Evolutionary conservation across 768 basidiomycete species (phyloP).

Genomic region (Pleurotus cornucopiae): DNA sequence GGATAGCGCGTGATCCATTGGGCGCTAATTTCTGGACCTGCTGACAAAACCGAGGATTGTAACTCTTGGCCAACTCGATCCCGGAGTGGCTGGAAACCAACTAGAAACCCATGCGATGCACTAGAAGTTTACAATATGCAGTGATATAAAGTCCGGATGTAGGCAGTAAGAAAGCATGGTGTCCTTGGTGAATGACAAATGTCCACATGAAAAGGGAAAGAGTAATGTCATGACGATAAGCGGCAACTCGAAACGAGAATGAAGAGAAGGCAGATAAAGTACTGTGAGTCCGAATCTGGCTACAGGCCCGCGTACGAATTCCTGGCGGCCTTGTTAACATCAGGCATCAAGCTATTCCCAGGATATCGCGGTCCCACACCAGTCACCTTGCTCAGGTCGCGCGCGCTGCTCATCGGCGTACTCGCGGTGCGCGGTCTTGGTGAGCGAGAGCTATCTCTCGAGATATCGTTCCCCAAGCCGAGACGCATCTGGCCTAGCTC

Average conservation of each 20-base stretch:
- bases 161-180: no score
- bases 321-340: background rate
- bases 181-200: no score
- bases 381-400: background rate
- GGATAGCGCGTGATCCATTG: no score
- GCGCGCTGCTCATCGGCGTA: background rate
- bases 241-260: background rate
- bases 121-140: no score
- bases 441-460: background rate
- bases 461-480: background rate
- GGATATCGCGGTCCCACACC: slow-evolving; percentile 2
- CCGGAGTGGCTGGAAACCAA: no score
- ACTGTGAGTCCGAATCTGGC: background rate
- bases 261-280: background rate
- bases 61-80: no score
- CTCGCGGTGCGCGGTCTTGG: slow-evolving; percentile 1
- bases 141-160: no score
- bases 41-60: no score
- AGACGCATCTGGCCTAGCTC: slow-evolving; percentile 6
- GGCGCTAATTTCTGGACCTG: no score
- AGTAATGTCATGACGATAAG: no score
- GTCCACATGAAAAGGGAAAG: no score
- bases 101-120: no score
- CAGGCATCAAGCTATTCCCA: background rate
- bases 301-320: background rate